Base-by-base conservation (phyloP, 495 filamentous ascomycete species). In the Xylaria longipes region DNA sequence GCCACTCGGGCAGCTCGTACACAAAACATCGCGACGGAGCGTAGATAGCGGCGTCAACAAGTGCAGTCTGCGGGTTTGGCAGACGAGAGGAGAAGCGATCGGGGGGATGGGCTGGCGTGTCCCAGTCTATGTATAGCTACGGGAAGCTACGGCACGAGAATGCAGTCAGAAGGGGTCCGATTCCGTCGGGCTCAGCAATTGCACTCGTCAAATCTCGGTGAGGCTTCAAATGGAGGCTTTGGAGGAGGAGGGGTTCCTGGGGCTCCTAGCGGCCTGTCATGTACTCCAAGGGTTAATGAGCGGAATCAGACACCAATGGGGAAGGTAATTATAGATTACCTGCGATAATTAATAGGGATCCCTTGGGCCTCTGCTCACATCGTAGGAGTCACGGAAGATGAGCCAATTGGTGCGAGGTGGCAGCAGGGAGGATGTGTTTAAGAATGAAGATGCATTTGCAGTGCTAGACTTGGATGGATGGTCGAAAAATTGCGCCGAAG, bases 301-400 rank as follows among this genome's bases (percentile, higher is more conserved):
- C 64, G 70, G 64, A 56, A 72, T 46, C 20, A 20, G 57, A 72
- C 56, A 65, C 63, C 63, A 62, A 68, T 68, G 43, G 64, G 64
- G 56, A 57, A 46, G 43, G 56, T 56, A 68, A 31, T 17, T 41
- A 33, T 61, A 72, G 65, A 72, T 72, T 72, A 63, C 70, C 70
- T 61, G 70, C 70, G 65, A 72, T 72, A 68, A 72, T 72, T 67
- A 60, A 50, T 72, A 68, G 70, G 70, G 46, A 45, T 61, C 41
- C 27, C 70, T 27, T 72, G n/a, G 31, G 35, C 52, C 17, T 68
- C 64, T 61, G 63, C 57, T 67, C 70, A 72, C 70, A 67, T 72
- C 31, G 64, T 62, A 62, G 70, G 64, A 63, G 54, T 65, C n/a
- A 50, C 70, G 70, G 70, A 63, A 68, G 64, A 29, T 4, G 45